Evolutionary conservation across 306 rosid genomes (phyloP).

Genomic region (Quercus alba): DNA sequence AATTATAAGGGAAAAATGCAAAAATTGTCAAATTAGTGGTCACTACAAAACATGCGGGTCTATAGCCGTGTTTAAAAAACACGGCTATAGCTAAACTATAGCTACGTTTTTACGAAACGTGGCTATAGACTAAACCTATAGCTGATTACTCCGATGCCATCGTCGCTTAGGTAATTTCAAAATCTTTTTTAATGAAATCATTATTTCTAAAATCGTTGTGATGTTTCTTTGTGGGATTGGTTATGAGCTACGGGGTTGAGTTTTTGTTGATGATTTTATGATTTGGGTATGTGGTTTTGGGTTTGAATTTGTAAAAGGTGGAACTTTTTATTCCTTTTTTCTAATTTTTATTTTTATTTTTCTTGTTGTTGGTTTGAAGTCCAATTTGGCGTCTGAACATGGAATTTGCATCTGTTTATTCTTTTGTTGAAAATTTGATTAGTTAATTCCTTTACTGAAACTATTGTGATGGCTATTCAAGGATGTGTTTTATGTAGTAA

Average conservation of each 20-base stretch:
- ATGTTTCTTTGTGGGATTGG: background rate
- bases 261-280: background rate
- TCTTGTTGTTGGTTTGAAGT: conserved; percentile 3
- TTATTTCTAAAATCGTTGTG: too few species aligned
- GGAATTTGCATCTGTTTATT: background rate
- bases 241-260: background rate
- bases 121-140: too few species aligned
- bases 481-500: background rate
- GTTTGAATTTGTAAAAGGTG: conserved; percentile 6
- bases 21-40: too few species aligned
- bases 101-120: too few species aligned
- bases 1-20: too few species aligned
- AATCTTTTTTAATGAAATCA: too few species aligned
- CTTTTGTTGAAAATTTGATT: background rate
- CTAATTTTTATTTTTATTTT: background rate
- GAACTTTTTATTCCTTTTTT: too few species aligned
- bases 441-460: background rate
- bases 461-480: background rate
- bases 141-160: too few species aligned
- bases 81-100: too few species aligned
- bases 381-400: conserved; percentile 24
- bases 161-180: too few species aligned
- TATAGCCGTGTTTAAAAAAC: too few species aligned
- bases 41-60: too few species aligned
- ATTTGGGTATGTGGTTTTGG: background rate